Conservation (phyloP, 2,329 filamentous ascomycete species). For the Corynespora cassiicola region DNA sequence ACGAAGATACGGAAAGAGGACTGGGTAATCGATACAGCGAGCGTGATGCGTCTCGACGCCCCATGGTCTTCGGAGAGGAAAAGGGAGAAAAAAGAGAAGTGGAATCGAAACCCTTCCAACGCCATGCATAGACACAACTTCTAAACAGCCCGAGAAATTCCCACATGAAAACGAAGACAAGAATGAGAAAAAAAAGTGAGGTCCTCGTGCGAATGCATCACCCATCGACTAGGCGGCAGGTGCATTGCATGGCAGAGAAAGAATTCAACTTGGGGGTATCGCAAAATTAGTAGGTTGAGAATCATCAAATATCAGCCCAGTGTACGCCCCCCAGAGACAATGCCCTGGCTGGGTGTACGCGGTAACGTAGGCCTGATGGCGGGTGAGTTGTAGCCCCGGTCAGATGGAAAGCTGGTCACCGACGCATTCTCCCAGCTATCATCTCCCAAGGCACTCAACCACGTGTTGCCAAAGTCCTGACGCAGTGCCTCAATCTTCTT, state of each 20-base stretch:
- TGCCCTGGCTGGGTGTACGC: conserved; percentile 46
- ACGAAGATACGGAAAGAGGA: conserved; percentile 18
- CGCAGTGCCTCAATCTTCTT: conserved; percentile 87
- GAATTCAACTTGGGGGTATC: conserved; percentile 45
- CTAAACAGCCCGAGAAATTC: conserved; percentile 2
- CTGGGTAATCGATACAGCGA: conserved; percentile 37
- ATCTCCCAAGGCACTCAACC: conserved; percentile 85
- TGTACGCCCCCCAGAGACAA: conserved; percentile 46
- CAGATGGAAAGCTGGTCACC: conserved; percentile 38
- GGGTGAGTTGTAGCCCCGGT: conserved; percentile 38
- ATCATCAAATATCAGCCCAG: conserved; percentile 36
- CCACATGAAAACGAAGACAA: conserved; percentile 6
- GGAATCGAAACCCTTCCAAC: conserved; percentile 31
- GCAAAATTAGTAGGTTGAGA: conserved; percentile 31
- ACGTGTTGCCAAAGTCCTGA: conserved; percentile 84
- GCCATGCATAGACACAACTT: conserved; percentile 36
- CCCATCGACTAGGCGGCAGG: conserved; percentile 7
- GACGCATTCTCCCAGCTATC: conserved; percentile 62
- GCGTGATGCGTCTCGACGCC: conserved; percentile 31
- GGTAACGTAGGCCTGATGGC: conserved; percentile 37
- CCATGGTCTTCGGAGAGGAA: conserved; percentile 23
- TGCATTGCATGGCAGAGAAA: conserved; percentile 11
- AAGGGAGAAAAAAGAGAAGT: too few relatives aligned
- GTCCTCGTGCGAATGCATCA: conserved; percentile 6
- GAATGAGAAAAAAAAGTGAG: conserved; percentile 4